Conservation (phyloP, 768 basidiomycete genomes). For the Leccinum disarticulatum region DNA sequence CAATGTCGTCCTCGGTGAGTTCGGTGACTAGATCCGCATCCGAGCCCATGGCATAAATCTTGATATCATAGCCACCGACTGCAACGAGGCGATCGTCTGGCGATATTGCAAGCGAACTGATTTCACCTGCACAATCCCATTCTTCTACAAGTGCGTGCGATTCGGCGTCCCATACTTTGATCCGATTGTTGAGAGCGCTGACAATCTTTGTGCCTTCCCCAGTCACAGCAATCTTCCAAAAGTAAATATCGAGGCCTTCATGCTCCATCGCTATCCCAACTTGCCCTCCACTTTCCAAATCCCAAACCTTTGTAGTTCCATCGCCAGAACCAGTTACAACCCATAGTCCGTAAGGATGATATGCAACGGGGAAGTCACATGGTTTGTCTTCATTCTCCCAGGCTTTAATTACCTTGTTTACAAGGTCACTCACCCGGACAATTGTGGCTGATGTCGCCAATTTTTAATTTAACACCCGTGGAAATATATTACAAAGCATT, state of each 20-base stretch:
- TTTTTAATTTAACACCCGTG: no score
- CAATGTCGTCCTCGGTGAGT: no score
- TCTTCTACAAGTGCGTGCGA: not conserved
- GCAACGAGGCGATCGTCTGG: not conserved
- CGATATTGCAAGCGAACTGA: not conserved
- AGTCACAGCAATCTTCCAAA: not conserved
- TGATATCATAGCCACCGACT: not conserved
- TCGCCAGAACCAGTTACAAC: not conserved
- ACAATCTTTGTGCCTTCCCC: not conserved
- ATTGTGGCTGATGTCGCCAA: no score
- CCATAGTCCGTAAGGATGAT: not conserved
- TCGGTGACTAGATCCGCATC: not conserved
- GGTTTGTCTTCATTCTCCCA: no score
- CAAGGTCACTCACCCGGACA: no score
- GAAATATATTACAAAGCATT: no score
- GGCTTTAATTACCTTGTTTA: no score
- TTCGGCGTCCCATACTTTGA: not conserved
- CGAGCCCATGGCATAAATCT: not conserved
- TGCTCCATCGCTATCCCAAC: not conserved
- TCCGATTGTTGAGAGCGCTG: not conserved
- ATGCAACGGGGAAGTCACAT: no score
- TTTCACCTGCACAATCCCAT: not conserved
- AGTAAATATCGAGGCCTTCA: rapidly evolving
- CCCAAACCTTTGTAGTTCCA: not conserved
- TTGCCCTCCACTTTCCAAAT: not conserved